Conservation (phyloP, 257 asterid species). For the Apocynum venetum region DNA sequence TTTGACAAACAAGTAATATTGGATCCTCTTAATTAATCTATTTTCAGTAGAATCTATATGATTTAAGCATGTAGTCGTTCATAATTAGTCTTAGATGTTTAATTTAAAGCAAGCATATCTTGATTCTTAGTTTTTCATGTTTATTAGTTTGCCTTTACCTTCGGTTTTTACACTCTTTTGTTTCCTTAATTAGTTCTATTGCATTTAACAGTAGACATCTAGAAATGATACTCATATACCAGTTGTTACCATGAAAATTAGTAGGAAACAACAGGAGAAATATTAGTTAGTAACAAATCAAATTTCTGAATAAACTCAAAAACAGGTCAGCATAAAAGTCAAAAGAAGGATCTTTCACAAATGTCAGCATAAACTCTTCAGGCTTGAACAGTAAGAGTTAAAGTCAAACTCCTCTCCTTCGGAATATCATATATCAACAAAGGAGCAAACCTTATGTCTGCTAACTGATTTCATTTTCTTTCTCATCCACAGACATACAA, state of each 20-base stretch:
- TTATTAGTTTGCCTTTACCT: neutral
- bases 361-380: neutral
- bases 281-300: neutral
- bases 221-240: neutral
- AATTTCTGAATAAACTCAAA: neutral
- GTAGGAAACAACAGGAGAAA: neutral
- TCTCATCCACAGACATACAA: neutral
- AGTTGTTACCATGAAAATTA: slow-evolving; percentile 5
- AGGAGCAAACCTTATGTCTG: neutral
- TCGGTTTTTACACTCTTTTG: neutral
- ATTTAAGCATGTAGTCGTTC: neutral
- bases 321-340: neutral
- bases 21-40: neutral
- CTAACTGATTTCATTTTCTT: neutral
- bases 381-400: neutral
- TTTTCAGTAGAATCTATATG: neutral
- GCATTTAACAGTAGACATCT: neutral
- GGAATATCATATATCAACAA: neutral
- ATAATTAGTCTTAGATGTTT: neutral
- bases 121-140: neutral
- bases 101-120: neutral
- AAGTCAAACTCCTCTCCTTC: neutral
- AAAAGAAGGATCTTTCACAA: neutral
- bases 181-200: neutral
- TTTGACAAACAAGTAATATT: neutral